Evolutionary conservation across 2,329 filamentous ascomycete genomes (phyloP).

Genomic region (Hypocrella siamensis): DNA sequence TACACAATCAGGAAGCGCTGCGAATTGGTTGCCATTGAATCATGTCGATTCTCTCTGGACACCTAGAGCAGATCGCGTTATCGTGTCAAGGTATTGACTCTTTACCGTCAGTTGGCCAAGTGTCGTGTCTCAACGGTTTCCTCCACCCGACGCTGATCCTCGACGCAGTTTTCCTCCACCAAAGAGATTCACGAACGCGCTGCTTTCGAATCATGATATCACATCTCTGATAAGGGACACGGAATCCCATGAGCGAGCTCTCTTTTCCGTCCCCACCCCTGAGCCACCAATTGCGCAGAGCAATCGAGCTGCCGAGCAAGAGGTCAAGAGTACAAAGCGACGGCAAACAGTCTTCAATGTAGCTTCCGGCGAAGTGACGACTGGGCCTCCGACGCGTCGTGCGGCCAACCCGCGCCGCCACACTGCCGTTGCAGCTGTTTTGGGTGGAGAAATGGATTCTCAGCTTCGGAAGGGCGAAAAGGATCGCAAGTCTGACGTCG

Average conservation of each 20-base stretch:
- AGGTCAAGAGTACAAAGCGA: slow-evolving; percentile 25
- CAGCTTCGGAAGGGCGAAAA: slow-evolving; percentile 49
- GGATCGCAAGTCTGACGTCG: slow-evolving; percentile 49
- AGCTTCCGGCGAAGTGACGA: slow-evolving; percentile 44
- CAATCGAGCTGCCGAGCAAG: slow-evolving; percentile 19
- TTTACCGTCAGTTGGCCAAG: slow-evolving; percentile 40
- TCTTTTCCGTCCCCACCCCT: slow-evolving; percentile 79
- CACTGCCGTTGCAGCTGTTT: slow-evolving; percentile 77
- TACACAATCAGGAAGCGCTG: no score
- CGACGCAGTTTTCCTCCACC: slow-evolving; percentile 61
- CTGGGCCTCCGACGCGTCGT: slow-evolving; percentile 29
- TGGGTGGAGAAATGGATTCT: slow-evolving; percentile 76
- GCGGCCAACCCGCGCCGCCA: slow-evolving; percentile 45
- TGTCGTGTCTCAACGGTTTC: no score
- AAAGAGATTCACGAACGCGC: slow-evolving; percentile 90
- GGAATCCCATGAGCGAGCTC: slow-evolving; percentile 80
- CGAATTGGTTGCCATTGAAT: neutral
- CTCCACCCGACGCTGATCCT: slow-evolving; percentile 1
- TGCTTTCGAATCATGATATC: slow-evolving; percentile 80
- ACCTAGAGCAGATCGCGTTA: slow-evolving; percentile 62
- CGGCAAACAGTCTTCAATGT: slow-evolving; percentile 54
- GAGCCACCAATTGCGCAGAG: slow-evolving; percentile 32
- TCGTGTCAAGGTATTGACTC: slow-evolving; percentile 64
- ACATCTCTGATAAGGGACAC: slow-evolving; percentile 90
- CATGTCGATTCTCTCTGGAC: slow-evolving; percentile 55